phyloP scores from a whole-genome alignment of 805 yeast genomes.

The Kodamaea nitidulidarum region DNA sequence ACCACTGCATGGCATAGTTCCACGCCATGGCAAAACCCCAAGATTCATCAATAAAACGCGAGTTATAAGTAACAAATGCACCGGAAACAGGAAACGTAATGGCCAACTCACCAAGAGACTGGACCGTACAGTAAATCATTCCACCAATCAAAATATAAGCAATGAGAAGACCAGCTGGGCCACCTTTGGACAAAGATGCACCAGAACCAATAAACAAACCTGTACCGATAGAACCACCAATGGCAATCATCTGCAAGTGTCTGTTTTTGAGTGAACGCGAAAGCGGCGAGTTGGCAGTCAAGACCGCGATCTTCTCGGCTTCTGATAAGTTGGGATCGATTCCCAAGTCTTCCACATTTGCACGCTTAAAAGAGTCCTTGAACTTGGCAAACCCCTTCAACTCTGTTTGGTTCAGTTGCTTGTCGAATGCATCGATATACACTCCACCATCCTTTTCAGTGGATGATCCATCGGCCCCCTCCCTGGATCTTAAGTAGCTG shows the following conservation, averaged over 20 bases:
- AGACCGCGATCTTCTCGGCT: slow-evolving; percentile 44
- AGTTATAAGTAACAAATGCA: slow-evolving; percentile 49
- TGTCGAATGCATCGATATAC: slow-evolving; percentile 29
- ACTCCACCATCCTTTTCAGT: slow-evolving; percentile 38
- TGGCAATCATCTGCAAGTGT: slow-evolving; percentile 76
- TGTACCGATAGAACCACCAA: slow-evolving; percentile 82
- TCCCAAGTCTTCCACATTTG: slow-evolving; percentile 34
- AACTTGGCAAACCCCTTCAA: slow-evolving; percentile 18
- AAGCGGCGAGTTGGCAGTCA: slow-evolving; percentile 44
- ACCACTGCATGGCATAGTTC: slow-evolving; percentile 65
- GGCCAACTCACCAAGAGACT: slow-evolving; percentile 46
- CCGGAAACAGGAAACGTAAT: slow-evolving; percentile 42
- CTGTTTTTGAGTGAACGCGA: slow-evolving; percentile 53
- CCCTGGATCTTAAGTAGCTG: slow-evolving; percentile 36
- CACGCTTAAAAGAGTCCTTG: slow-evolving; percentile 30
- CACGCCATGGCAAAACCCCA: slow-evolving; percentile 71
- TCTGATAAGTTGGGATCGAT: slow-evolving; percentile 43
- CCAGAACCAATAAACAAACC: slow-evolving; percentile 79
- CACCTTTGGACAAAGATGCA: slow-evolving; percentile 56
- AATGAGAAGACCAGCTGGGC: slow-evolving; percentile 57
- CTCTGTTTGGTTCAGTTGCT: slow-evolving; percentile 13
- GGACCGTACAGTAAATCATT: slow-evolving; percentile 36
- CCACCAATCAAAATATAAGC: slow-evolving; percentile 37
- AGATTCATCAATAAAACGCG: slow-evolving; percentile 63
- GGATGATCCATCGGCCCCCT: slow-evolving; percentile 30